Evolutionary conservation across 371 early-diverging fungal species (phyloP).

Genomic region (Rhizomucor pusillus): DNA sequence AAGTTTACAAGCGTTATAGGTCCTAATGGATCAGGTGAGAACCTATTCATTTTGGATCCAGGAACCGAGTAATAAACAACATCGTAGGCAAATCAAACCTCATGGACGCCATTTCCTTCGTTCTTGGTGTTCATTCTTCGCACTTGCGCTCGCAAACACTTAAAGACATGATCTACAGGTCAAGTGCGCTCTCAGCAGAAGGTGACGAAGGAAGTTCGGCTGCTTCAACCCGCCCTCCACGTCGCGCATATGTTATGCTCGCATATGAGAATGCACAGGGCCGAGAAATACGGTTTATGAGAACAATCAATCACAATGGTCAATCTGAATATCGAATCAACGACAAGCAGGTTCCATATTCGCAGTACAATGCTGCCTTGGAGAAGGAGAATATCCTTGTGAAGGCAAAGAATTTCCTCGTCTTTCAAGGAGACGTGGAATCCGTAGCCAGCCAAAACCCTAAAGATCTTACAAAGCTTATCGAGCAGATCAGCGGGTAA

Average conservation of each 20-base stretch:
- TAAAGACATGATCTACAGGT: conserved; percentile 89
- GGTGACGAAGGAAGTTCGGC: conserved; percentile 16
- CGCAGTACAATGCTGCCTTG: conserved; percentile 75
- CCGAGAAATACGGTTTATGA: conserved; percentile 56
- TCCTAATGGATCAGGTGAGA: conserved; percentile 96
- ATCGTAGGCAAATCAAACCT: conserved; percentile 98
- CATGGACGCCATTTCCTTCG: conserved; percentile 99
- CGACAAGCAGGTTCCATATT: conserved; percentile 62
- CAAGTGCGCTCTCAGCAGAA: conserved; percentile 41
- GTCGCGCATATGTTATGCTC: conserved; percentile 74
- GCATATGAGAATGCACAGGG: conserved; percentile 69
- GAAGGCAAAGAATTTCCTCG: conserved; percentile 96
- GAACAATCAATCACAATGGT: conserved; percentile 73
- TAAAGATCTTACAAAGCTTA: conserved; percentile 88
- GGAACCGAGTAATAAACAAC: not conserved
- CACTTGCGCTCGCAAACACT: conserved; percentile 88
- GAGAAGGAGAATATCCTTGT: conserved; percentile 91
- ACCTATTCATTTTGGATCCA: not conserved
- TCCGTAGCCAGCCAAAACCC: conserved; percentile 96
- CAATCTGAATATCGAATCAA: conserved; percentile 90
- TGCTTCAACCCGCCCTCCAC: conserved; percentile 29
- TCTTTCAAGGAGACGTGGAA: conserved; percentile 99
- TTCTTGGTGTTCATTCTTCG: conserved; percentile 87
- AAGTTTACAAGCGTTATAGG: conserved; percentile 98
- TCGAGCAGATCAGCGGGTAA: conserved; percentile 96